Evolutionary conservation across 2,329 filamentous ascomycete genomes (phyloP).

Genomic region (Nemania abortiva): DNA sequence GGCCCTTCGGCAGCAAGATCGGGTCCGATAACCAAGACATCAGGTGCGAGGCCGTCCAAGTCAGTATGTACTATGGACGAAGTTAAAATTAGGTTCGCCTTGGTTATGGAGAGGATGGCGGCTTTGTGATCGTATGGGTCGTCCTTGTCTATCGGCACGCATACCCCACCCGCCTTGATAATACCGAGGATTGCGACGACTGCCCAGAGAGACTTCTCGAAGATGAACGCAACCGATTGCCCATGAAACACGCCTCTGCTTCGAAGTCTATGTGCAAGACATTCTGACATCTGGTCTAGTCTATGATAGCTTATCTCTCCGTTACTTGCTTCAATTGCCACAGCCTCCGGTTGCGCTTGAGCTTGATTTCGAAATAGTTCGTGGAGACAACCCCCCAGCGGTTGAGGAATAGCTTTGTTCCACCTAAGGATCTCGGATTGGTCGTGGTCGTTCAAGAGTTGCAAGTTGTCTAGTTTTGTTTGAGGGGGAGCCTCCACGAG

Average conservation of each 20-base stretch:
- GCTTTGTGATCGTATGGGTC: slow-evolving; percentile 44
- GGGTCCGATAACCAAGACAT: slow-evolving; percentile 11
- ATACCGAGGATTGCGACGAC: slow-evolving; percentile 53
- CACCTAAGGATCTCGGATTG: slow-evolving; percentile 22
- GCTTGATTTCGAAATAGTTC: slow-evolving; percentile 27
- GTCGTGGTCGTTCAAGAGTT: slow-evolving; percentile 27
- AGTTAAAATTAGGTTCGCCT: slow-evolving; percentile 12
- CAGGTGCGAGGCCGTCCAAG: slow-evolving; percentile 8
- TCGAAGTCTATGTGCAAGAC: slow-evolving; percentile 18
- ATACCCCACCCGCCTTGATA: slow-evolving; percentile 53
- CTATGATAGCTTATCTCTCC: slow-evolving; percentile 25
- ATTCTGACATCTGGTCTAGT: slow-evolving; percentile 31
- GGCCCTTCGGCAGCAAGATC: background rate
- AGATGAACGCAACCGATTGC: slow-evolving; percentile 35
- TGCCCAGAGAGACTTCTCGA: slow-evolving; percentile 54
- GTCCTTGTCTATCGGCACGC: slow-evolving; percentile 45
- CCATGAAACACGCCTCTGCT: slow-evolving; percentile 16
- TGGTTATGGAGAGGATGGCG: slow-evolving; percentile 16
- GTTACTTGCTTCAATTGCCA: slow-evolving; percentile 30
- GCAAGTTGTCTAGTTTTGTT: slow-evolving; percentile 26
- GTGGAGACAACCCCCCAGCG: slow-evolving; percentile 16
- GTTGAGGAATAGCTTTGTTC: slow-evolving; percentile 14
- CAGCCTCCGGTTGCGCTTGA: slow-evolving; percentile 15
- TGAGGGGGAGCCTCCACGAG: slow-evolving; percentile 7
- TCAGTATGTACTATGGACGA: background rate